These are phyloP conservation scores for Daldinia caldariorum DNA, from an alignment of 495 filamentous ascomycete genomes.

Conservation along the genomic window DNA sequence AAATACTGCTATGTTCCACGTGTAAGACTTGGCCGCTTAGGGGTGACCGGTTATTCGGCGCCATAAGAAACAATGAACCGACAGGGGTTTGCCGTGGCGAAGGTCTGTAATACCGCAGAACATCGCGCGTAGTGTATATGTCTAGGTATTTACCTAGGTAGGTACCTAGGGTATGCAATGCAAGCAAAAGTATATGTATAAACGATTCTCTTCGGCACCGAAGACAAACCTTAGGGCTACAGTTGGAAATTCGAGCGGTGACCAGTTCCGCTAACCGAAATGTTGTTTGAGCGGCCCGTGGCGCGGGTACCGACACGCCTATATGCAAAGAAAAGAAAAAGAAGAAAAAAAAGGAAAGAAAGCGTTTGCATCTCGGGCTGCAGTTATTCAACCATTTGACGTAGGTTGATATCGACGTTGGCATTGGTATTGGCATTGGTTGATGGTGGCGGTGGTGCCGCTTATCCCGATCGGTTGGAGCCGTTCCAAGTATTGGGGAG, in stretches of 20 bases:
- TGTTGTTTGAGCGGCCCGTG: slow-evolving; percentile 12
- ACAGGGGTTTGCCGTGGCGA: slow-evolving; percentile 6
- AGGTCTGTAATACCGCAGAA: slow-evolving; percentile 13
- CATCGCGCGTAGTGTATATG: not conserved
- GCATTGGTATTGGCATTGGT: not conserved
- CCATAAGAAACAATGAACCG: slow-evolving; percentile 14
- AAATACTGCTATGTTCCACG: slow-evolving; percentile 28
- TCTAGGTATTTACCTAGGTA: too few relatives aligned
- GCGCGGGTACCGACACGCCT: slow-evolving; percentile 21
- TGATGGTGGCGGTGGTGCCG: slow-evolving; percentile 17
- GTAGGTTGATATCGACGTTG: not conserved
- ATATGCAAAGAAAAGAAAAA: not conserved
- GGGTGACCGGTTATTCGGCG: slow-evolving; percentile 23
- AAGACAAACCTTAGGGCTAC: slow-evolving; percentile 12
- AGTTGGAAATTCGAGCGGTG: slow-evolving; percentile 3
- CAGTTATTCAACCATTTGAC: not conserved
- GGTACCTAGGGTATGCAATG: not conserved
- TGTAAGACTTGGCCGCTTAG: slow-evolving; percentile 14
- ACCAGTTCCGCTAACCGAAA: slow-evolving; percentile 8
- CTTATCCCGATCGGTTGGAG: slow-evolving; percentile 13
- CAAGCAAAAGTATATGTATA: not conserved
- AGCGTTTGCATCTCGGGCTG: not conserved
- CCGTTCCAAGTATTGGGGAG: slow-evolving; percentile 4
- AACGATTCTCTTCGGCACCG: not conserved
- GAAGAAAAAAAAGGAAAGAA: not conserved